Percentiles rank a stretch among this genome's conserved stretches.
Evolutionary conservation across 495 filamentous ascomycete genomes (phyloP).

Genomic region (Aspergillus sclerotiicarbonarius): DNA sequence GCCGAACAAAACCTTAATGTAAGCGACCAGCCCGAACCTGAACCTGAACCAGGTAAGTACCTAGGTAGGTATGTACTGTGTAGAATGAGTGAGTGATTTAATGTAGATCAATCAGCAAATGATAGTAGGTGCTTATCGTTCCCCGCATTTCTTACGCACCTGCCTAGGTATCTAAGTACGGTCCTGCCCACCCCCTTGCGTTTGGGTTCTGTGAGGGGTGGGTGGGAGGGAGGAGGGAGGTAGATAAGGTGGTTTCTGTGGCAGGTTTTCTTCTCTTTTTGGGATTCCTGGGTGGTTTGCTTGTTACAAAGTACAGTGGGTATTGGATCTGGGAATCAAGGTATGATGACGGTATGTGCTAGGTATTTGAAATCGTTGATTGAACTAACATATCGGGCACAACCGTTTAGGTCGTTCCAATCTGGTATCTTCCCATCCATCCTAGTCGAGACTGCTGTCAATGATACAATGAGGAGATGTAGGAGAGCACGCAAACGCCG

Average conservation of each 20-base stretch:
- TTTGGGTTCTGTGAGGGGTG: background rate
- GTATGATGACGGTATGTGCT: too few species aligned
- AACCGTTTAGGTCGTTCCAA: background rate
- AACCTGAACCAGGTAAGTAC: too few species aligned
- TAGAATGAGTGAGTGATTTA: too few species aligned
- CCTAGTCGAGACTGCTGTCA: background rate
- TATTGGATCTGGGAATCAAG: too few species aligned
- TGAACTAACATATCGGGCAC: background rate
- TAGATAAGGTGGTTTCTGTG: background rate
- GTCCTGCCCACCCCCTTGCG: background rate
- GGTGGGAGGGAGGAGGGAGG: too few species aligned
- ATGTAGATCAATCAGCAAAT: too few species aligned
- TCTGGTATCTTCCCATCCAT: background rate
- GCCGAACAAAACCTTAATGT: background rate
- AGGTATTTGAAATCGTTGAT: background rate
- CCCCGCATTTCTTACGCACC: background rate
- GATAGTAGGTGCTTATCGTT: background rate
- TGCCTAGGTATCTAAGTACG: background rate
- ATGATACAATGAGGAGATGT: constrained; percentile 4
- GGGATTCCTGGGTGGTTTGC: too few species aligned
- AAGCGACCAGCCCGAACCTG: too few species aligned
- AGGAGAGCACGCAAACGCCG: background rate
- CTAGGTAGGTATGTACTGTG: too few species aligned
- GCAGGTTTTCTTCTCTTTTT: background rate
- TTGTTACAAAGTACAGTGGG: too few species aligned